Evolutionary conservation across 164 flowering plant genomes (phyloP), one percentile per base, ranked within the genome.

Genomic region (Stephania cephalantha): DNA sequence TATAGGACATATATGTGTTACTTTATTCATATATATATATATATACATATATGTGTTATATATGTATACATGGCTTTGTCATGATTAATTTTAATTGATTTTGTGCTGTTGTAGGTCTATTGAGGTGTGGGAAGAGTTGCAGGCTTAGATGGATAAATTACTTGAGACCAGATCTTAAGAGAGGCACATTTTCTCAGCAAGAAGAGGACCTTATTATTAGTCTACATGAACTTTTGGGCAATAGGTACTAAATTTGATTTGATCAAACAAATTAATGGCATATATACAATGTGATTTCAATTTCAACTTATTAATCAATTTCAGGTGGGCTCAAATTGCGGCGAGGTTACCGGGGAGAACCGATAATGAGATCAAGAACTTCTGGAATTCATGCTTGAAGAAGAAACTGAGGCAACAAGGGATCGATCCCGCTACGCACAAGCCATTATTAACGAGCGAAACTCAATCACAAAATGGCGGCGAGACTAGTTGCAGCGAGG

Each of bases 311-410:
- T 35, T 35, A 35, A 35, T 35, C 25, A 25, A 25, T n/a, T 46
- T 70, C 83, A 94, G 98, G 86, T 94, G 98, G 98, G 94, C 98
- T 74, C 97, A 91, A 75, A 94, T 94, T 73, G 93, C 98, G 20
- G 82, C 91, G 52, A 91, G 89, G 50, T 81, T 94, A 48, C 97
- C 98, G 0, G 98, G 98, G 58, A 87, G 98, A 86, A 94, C 98
- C 25, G 98, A 93, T 58, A 93, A 93, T 72, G 98, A 93, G 84
- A 88, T 94, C 0, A 94, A 94, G 79, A 94, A 94, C 79, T 87
- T 89, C 45, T 94, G 98, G 98, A 92, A 94, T 74, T 90, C 98
- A 6, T 78, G 85, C 69, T 75, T 94, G 81, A 92, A 89, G 90
- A 92, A 92, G 86, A 94, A 91, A 83, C 87, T 94, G 29, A 80